Evolutionary conservation across 371 early-diverging fungal species (phyloP), one percentile per base, ranked within the genome.

Genomic region (Apophysomyces sp.): DNA sequence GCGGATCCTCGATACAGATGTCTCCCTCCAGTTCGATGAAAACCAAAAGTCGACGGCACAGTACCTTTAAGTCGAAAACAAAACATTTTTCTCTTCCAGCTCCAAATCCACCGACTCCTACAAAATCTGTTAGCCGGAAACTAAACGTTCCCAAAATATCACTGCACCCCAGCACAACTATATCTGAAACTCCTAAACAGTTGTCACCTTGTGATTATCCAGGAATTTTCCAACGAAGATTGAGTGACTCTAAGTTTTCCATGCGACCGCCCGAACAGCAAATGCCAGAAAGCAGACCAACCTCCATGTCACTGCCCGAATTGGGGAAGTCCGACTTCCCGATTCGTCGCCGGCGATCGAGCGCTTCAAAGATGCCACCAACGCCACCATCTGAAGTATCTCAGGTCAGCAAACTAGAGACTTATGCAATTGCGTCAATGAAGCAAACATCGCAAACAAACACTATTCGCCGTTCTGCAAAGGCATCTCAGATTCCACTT

Each of bases 361-460:
- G 29, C 15, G 26, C 49, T n/a, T 57, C 63, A 4, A 63, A 63
- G 52, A 61, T 66, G 61, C 66, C 66, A 41, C 66, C 66, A 11
- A 66, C 66, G 26, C 66, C 66, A 13, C 66, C 66, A 18, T 61
- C 57, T 16, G 66, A 62, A 41, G 24, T 44, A 8, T n/a, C 27
- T 18, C 49, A 44, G 21, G 21, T 16, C 4, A 21, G 21, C 49
- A 44, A 44, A 8, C 18, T 21, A 21, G 24, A 44, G 21, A 3
- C 49, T 21, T 44, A 44, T 21, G 21, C 6, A 3, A 9, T 21
- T 18, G 9, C 49, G 21, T 21, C 49, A 44, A 9, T 21, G 3
- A 16, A 44, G 11, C 16, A 16, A 13, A 8, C 34, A 34, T 34
- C 4, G 11, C 13, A 8, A 21, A 21, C 9, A 9, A 44, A 44